Conservation (phyloP, 2,329 filamentous ascomycete species). For the Alternaria infectoria region DNA sequence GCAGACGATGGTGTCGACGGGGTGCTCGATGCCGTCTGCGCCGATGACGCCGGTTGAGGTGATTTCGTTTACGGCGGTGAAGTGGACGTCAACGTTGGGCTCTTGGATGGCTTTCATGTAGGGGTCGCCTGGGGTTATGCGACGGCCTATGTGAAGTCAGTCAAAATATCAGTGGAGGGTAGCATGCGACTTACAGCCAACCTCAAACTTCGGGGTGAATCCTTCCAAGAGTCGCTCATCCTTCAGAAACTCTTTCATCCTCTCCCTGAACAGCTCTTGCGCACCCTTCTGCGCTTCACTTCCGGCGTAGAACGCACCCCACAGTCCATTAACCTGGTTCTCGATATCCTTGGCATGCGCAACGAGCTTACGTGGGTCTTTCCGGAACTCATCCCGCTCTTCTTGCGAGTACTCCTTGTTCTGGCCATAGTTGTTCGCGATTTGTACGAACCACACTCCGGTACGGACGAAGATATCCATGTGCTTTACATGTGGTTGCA, state of each 20-base stretch:
- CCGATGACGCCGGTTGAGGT: constrained; percentile 56
- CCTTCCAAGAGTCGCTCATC: constrained; percentile 57
- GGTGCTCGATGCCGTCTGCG: constrained; percentile 50
- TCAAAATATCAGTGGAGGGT: too few species aligned
- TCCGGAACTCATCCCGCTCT: constrained; percentile 52
- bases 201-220: constrained; percentile 54
- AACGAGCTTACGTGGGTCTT: constrained; percentile 50
- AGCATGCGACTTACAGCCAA: constrained; percentile 50
- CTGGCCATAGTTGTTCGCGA: constrained; percentile 55
- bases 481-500: constrained; percentile 56
- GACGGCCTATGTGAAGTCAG: too few species aligned
- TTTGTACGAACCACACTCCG: constrained; percentile 54
- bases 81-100: constrained; percentile 59
- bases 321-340: constrained; percentile 56
- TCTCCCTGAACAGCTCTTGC: constrained; percentile 47
- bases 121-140: constrained; percentile 58
- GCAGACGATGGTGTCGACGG: constrained; percentile 54
- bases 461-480: constrained; percentile 57
- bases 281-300: constrained; percentile 50
- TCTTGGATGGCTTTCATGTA: constrained; percentile 60
- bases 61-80: constrained; percentile 54
- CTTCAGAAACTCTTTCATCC: constrained; percentile 60
- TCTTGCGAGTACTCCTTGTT: constrained; percentile 55
- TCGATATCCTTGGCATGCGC: constrained; percentile 56
- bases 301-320: constrained; percentile 55